These are phyloP conservation scores for Rhododendron henanense DNA, from an alignment of 148 eudicot species.

Conservation along the genomic window DNA sequence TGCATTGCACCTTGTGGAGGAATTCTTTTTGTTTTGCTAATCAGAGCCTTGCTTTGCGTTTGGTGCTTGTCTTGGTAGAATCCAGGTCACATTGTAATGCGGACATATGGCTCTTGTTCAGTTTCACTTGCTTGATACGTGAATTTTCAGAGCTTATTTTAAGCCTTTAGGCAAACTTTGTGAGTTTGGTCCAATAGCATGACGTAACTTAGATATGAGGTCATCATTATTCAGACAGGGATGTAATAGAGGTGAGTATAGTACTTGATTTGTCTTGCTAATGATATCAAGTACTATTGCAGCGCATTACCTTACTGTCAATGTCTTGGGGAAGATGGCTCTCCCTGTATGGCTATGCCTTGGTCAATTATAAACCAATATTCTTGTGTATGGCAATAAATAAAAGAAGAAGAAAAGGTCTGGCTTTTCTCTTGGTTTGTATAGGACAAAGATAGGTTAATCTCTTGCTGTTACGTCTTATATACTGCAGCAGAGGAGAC, in stretches of 20 bases:
- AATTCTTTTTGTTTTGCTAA: neutral
- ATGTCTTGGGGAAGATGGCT: neutral
- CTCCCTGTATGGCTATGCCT: neutral
- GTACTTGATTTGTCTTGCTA: neutral
- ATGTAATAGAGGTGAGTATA: neutral
- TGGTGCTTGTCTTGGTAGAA: constrained; percentile 4
- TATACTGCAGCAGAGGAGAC: neutral
- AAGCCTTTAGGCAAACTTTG: neutral
- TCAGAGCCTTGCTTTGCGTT: neutral
- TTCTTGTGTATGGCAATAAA: neutral
- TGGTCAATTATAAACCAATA: neutral
- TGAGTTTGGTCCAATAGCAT: neutral
- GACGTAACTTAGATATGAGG: neutral
- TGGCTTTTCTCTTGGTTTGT: too few relatives aligned
- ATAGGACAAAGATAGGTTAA: neutral
- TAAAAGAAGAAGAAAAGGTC: neutral
- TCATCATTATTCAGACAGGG: neutral
- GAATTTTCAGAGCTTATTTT: neutral
- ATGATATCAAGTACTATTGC: neutral
- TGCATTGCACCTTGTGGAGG: neutral
- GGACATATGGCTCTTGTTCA: neutral
- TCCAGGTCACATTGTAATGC: neutral
- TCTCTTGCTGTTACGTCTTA: neutral
- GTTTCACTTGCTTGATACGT: neutral
- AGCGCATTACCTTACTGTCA: neutral